Evolutionary conservation across 1,139 yeast genomes (phyloP).

Genomic region (Yamadazyma triangularis): DNA sequence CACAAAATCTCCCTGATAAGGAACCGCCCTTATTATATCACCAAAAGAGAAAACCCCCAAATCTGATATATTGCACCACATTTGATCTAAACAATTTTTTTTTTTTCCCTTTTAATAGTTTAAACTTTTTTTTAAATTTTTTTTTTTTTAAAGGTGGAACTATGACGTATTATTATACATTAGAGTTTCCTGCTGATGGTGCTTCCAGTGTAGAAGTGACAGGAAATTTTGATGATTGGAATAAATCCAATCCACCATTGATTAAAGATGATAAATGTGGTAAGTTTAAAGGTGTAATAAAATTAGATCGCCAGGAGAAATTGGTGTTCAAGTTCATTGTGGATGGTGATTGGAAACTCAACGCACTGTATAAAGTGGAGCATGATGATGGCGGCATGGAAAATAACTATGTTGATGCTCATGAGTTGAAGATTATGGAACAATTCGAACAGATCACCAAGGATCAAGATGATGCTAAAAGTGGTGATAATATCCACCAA

Average conservation of each 20-base stretch:
- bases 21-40: too few relatives aligned
- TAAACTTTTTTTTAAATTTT: too few relatives aligned
- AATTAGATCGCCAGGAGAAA: conserved; percentile 18
- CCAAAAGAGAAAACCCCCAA: too few relatives aligned
- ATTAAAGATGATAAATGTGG: conserved; percentile 10
- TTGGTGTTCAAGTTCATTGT: conserved; percentile 34
- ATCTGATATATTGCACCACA: too few relatives aligned
- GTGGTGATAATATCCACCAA: conserved; percentile 12
- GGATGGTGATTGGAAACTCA: conserved; percentile 30
- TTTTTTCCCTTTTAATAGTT: too few relatives aligned
- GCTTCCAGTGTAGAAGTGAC: conserved; percentile 30
- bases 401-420: conserved; percentile 31
- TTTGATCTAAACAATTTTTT: too few relatives aligned
- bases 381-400: conserved; percentile 34
- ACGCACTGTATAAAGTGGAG: conserved; percentile 20
- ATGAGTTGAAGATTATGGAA: conserved; percentile 18
- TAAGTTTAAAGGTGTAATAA: conserved; percentile 14
- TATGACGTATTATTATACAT: background rate
- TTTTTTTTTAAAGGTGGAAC: too few relatives aligned
- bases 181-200: conserved; percentile 1
- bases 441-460: conserved; percentile 9
- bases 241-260: conserved; percentile 17
- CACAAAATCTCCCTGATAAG: background rate
- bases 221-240: conserved; percentile 43
- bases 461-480: conserved; percentile 1